Evolutionary conservation across 768 basidiomycete genomes (phyloP).

Genomic region (Mycena metata): DNA sequence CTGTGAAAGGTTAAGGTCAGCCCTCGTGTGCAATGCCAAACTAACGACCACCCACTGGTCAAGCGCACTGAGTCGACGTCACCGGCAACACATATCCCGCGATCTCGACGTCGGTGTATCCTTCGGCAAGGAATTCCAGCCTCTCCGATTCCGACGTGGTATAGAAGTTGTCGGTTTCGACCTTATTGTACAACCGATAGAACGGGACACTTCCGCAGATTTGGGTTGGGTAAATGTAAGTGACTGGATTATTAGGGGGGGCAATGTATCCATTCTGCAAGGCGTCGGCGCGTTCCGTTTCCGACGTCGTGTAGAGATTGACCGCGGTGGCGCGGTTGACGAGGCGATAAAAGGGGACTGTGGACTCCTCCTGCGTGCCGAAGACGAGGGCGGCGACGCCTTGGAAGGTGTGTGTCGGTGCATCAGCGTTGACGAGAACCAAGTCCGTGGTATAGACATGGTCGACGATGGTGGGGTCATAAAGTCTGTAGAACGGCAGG

Average conservation of each 20-base stretch:
- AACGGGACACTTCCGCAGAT: slow-evolving; percentile 31
- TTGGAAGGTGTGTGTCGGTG: neutral
- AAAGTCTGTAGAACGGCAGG: too few relatives aligned
- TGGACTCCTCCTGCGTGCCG: slow-evolving; percentile 22
- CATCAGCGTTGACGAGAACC: neutral
- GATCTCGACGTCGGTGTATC: slow-evolving; percentile 26
- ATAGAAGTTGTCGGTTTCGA: slow-evolving; percentile 18
- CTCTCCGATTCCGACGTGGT: slow-evolving; percentile 28
- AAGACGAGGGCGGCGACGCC: slow-evolving; percentile 19
- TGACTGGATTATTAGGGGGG: neutral
- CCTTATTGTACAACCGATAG: slow-evolving; percentile 15
- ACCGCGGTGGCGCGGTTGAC: too few relatives aligned
- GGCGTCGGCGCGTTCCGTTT: too few relatives aligned
- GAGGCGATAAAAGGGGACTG: slow-evolving; percentile 33
- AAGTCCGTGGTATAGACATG: too few relatives aligned
- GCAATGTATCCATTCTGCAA: too few relatives aligned
- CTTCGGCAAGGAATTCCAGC: slow-evolving; percentile 2
- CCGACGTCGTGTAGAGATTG: too few relatives aligned
- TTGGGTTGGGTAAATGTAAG: slow-evolving; percentile 33
- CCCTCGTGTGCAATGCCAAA: neutral
- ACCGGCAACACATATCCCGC: slow-evolving; percentile 28
- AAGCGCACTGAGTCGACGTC: neutral
- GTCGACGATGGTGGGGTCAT: too few relatives aligned
- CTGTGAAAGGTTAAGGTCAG: too few relatives aligned
- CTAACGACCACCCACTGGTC: neutral